Percentiles rank a stretch among this genome's conserved stretches.
Evolutionary conservation across 768 basidiomycete genomes (phyloP).

Genomic region (Psilocybe subaeruginosa): DNA sequence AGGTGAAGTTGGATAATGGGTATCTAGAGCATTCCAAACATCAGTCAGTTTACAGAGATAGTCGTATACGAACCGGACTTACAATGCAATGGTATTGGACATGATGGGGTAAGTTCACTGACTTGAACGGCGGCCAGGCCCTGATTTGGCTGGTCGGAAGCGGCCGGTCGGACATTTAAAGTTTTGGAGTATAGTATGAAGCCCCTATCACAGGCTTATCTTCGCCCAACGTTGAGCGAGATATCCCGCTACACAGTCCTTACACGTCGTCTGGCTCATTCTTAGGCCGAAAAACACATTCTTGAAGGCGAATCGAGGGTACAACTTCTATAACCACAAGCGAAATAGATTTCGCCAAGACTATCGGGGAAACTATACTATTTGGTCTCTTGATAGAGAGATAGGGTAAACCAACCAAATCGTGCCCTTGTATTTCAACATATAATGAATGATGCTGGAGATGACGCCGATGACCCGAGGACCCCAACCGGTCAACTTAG

Average conservation of each 20-base stretch:
- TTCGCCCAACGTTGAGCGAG: not conserved
- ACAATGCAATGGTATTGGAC: slow-evolving; percentile 59
- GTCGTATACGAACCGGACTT: slow-evolving; percentile 19
- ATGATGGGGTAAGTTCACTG: slow-evolving; percentile 26
- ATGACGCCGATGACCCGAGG: not conserved
- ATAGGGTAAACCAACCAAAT: slow-evolving; percentile 6
- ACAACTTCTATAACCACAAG: not conserved
- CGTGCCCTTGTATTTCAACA: not conserved
- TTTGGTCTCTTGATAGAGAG: not conserved
- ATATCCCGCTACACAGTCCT: not conserved
- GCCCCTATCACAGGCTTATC: not conserved
- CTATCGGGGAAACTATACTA: not conserved
- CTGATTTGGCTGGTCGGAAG: slow-evolving; percentile 5
- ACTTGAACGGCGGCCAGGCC: not conserved
- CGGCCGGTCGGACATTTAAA: slow-evolving; percentile 9
- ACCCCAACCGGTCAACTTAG: not conserved
- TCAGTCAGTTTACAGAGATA: not conserved
- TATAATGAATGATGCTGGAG: slow-evolving; percentile 4
- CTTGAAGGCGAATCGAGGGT: not conserved
- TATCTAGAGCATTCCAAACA: slow-evolving; percentile 50
- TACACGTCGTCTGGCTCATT: not conserved
- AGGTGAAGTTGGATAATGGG: slow-evolving; percentile 89
- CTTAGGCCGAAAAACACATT: not conserved
- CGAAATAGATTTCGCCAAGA: not conserved
- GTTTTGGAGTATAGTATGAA: not conserved